Evolutionary conservation across 441 rosid species (phyloP), one percentile per base, ranked within the genome.

Genomic region (Omphalea diandra): DNA sequence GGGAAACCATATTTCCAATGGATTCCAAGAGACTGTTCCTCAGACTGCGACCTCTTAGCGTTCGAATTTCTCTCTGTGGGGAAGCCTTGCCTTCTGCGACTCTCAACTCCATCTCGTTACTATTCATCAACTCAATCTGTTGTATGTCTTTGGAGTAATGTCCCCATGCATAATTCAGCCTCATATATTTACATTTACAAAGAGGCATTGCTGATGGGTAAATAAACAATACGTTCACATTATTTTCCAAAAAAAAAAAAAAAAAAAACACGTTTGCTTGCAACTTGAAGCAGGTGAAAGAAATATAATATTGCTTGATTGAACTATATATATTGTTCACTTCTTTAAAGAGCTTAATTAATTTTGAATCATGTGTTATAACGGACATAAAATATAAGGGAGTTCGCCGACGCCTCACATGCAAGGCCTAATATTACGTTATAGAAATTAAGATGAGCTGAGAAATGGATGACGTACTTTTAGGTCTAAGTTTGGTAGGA

Each of bases 11-110:
- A 20, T 69, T 60, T 20, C 74, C 75, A 36, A 71, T 71, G 15
- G 69, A 72, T 47, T 77, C 83, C 38, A 62, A 27, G 33, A 80
- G 22, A 20, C 68, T 77, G 79, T 53, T 77, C 69, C 22, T 78
- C 56, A 56, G 63, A 35, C 24, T 65, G 8, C 70, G 74, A 26
- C 63, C 53, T 47, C 40, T 56, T 0, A 24, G 22, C 5, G 61
- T 38, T 24, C 63, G 40, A 20, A 70, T 41, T 33, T 58, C 74
- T 33, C 68, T 68, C 69, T 57, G 70, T 2, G 63, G 68, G 0
- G 64, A 70, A 35, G 70, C 66, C 26, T 41, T 81, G 32, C 64
- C 76, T 59, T 70, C 78, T 74, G 76, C 52, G 36, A 43, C 59
- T 67, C 69, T 40, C 54, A 74, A 29, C n/a, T 31, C 73, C 74